phyloP scores from a whole-genome alignment of 73 alveolate genomes.

The Paramecium tetraurelia region DNA sequence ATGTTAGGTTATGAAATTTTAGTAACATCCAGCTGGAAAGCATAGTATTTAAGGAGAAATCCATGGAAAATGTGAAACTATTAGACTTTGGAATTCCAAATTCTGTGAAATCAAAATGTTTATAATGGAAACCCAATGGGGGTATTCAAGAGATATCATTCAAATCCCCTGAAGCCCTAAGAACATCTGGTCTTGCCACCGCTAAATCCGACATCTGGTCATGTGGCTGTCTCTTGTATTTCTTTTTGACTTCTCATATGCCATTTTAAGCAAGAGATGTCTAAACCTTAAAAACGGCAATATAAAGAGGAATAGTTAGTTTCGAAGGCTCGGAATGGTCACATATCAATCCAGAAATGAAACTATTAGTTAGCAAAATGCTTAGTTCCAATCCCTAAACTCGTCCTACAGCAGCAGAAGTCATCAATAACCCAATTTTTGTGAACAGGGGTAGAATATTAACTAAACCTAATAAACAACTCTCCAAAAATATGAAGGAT shows the following conservation, averaged over 20 bases:
- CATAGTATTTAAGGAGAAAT: not conserved
- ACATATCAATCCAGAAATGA: not conserved
- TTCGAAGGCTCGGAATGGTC: not conserved
- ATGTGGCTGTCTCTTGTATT: constrained; percentile 32
- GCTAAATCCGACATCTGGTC: not conserved
- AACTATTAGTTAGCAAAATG: not conserved
- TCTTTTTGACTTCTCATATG: constrained; percentile 26
- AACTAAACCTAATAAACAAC: not conserved
- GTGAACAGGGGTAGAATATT: not conserved
- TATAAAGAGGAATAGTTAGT: constrained; percentile 13
- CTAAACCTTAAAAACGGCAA: not conserved
- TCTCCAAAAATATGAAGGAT: not conserved
- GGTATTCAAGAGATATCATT: not conserved
- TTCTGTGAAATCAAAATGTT: not conserved
- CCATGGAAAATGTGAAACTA: not conserved
- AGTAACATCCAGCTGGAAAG: not conserved
- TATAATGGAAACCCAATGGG: not conserved
- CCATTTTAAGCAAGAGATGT: constrained; percentile 21
- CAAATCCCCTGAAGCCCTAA: constrained; percentile 28
- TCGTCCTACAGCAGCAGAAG: not conserved
- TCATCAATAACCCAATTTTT: not conserved
- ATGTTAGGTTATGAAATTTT: not conserved
- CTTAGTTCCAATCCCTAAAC: not conserved
- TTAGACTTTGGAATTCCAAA: constrained; percentile 7
- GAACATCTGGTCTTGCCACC: not conserved